Base-by-base conservation (phyloP, 1,284 basidiomycete species). In the Heterobasidion annosum region DNA sequence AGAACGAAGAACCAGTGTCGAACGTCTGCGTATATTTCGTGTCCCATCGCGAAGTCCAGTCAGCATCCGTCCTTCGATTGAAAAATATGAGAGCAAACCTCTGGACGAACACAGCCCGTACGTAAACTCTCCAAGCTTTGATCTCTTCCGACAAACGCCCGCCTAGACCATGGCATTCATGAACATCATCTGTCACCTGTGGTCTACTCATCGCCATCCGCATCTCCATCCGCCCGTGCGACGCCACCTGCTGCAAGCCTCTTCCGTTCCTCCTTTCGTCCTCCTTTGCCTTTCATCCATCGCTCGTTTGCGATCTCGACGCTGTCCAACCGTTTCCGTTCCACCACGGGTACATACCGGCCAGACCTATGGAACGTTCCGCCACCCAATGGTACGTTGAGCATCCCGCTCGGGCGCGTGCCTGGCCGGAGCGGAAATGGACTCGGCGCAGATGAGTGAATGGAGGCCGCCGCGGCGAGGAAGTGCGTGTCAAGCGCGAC, bases 301-400 rank as follows among this genome's bases (percentile, higher is more conserved):
- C 85, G 78, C 62, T 81, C 81, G 65, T 97, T 95, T 13, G 82
- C 77, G 15, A 79, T 77, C 43, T 91, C 86, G 0, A 88, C 83
- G 16, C 76, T 75, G 56, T 89, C 87, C 34, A 85, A 71, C 54
- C 89, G 74, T 53, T 82, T 79, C 54, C 92, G 75, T 55, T 74
- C 63, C 49, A 92, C 63, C 40, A 97, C 61, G 7, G 83, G 82
- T 9, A 79, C 72, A 61, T 93, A 94, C 59, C 78, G 83, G 12
- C 72, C 70, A 7, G 73, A 76, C 19, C 83, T 76, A 57, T 79
- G 78, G 54, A 77, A 77, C 49, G 77, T 78, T 0, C 89, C 91
- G 0, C 85, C 91, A 1, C 93, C 93, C 0, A 91, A 63, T 0
- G 89, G 89, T 12, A 89, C 75, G 44, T 77, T 73, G 56, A 84